Evolutionary conservation across 441 rosid species (phyloP), one percentile per base, ranked within the genome.

Genomic region (Gossypium trilobum): DNA sequence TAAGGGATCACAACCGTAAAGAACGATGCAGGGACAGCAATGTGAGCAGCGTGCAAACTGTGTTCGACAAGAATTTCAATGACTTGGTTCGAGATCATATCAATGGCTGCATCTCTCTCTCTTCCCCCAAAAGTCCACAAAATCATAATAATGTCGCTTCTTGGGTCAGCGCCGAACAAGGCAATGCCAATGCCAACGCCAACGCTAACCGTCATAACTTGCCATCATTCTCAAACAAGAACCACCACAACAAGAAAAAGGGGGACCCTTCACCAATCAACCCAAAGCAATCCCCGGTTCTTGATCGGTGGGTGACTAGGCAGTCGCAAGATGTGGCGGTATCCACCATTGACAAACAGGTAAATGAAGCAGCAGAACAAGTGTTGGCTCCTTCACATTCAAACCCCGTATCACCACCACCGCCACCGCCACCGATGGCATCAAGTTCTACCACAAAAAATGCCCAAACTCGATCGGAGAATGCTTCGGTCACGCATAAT

Each of bases 31-130:
- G 84, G 64, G 87, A 86, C 11, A 78, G 71, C 81, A 79, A 74
- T 73, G 81, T 74, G 17, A 79, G 80, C 72, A 81, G 82, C 0
- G 9, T 25, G 39, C 63, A 58, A 63, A 14, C 68, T 17, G 84
- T 81, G 3, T 87, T 88, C 69, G 82, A 86, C 74, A 94, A 82
- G 81, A 90, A 89, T 82, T 82, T 91, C 20, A 82, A 89, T 56
- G 88, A 83, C 19, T 67, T 90, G 75, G 91, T 90, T 22, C 36
- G 68, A 31, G 68, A 62, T 27, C 65, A 29, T 60, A 60, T 29
- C 10, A 82, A 83, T 27, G 80, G 75, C 13, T 73, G 82, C 67
- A 80, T 78, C 44, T 73, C 85, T 55, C 48, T 75, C 39, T 46
- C 70, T 17, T 60, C 71, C 19, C n/a, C 50, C 7, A 76, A 81